These are phyloP conservation scores for Septoria petroselini DNA, from an alignment of 2,329 filamentous ascomycete species.

Conservation along the genomic window DNA sequence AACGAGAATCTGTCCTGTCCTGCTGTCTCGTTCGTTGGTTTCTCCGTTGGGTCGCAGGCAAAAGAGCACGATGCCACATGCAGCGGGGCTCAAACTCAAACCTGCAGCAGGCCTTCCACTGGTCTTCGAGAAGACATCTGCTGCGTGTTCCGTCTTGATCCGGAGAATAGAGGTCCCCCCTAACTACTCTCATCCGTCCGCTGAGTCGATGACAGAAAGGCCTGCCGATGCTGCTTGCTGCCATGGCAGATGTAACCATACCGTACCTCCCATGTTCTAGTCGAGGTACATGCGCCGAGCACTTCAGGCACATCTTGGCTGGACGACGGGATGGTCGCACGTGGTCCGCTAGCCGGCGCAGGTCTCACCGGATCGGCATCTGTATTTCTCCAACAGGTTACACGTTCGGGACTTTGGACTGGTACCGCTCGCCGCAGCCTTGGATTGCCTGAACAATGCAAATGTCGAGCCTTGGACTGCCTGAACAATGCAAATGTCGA, in stretches of 20 bases:
- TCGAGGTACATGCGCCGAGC: neutral
- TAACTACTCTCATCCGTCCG: too few relatives aligned
- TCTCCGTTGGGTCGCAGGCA: too few relatives aligned
- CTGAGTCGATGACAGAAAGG: too few relatives aligned
- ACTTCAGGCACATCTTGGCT: neutral
- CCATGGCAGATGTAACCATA: neutral
- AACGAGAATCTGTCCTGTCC: too few relatives aligned
- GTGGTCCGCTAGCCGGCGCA: neutral
- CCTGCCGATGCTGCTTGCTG: neutral
- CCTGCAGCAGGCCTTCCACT: neutral
- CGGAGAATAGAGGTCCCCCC: too few relatives aligned
- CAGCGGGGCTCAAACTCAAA: neutral
- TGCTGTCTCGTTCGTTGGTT: too few relatives aligned
- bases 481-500: too few relatives aligned
- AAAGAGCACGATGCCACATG: too few relatives aligned
- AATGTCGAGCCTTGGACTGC: too few relatives aligned
- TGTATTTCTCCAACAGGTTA: neutral
- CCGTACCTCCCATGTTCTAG: too few relatives aligned
- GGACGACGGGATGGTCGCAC: neutral
- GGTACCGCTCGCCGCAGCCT: too few relatives aligned
- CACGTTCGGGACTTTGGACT: neutral
- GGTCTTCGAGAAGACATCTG: neutral
- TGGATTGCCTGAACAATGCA: too few relatives aligned
- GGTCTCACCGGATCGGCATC: neutral
- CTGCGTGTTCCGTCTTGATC: neutral